These are phyloP conservation scores for Talaromyces liani DNA, from an alignment of 495 filamentous ascomycete species.

Conservation along the genomic window DNA sequence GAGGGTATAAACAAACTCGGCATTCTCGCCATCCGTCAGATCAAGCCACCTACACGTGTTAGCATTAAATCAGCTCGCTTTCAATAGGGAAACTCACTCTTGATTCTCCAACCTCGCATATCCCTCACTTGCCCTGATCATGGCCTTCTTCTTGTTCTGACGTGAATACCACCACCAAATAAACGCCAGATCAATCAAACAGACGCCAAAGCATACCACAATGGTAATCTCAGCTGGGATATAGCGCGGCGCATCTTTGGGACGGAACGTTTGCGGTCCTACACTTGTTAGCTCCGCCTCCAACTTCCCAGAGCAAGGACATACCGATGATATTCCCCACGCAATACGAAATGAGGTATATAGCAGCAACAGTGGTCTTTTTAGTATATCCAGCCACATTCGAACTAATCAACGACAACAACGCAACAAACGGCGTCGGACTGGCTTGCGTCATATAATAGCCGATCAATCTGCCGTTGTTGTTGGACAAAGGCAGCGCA, in stretches of 20 bases:
- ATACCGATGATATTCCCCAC: conserved; percentile 50
- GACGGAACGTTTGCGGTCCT: conserved; percentile 54
- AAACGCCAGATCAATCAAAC: conserved; percentile 48
- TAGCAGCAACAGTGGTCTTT: conserved; percentile 63
- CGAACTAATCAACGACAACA: conserved; percentile 48
- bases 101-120: conserved; percentile 64
- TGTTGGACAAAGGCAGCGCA: conserved; percentile 51
- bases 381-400: conserved; percentile 71
- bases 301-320: not conserved
- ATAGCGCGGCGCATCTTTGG: conserved; percentile 52
- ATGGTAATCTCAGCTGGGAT: conserved; percentile 63
- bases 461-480: conserved; percentile 50
- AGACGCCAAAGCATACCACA: conserved; percentile 54
- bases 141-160: conserved; percentile 55
- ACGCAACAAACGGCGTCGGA: conserved; percentile 41
- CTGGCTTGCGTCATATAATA: conserved; percentile 57
- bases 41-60: conserved; percentile 38
- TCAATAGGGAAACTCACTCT: conserved; percentile 32
- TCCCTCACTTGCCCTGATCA: conserved; percentile 41
- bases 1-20: conserved; percentile 31
- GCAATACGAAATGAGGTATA: conserved; percentile 64
- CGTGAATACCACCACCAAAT: conserved; percentile 54
- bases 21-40: conserved; percentile 48
- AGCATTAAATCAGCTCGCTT: not conserved
- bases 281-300: conserved; percentile 15